A percentile compares a stretch with the other conserved stretches of the same genome.
Conservation (phyloP, 75 land plant species). For the Azolla pinnata region DNA sequence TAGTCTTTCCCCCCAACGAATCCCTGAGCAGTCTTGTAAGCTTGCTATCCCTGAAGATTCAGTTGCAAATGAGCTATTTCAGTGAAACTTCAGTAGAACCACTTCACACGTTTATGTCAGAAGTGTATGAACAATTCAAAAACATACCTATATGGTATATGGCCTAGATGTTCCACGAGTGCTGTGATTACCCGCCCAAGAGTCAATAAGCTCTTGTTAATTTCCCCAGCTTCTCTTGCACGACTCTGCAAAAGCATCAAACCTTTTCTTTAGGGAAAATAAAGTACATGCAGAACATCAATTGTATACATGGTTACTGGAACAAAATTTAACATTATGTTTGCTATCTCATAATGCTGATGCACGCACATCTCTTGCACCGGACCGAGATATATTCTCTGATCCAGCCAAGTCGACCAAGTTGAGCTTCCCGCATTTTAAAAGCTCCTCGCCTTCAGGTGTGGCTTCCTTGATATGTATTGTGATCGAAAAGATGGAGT, state of each 20-base stretch:
- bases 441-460: constrained; percentile 97
- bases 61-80: not conserved
- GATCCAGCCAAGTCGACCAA: constrained; percentile 95
- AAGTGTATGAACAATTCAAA: not conserved
- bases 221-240: constrained; percentile 98
- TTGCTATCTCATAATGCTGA: no score
- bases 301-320: no score
- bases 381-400: constrained; percentile 93
- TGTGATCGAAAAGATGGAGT: constrained; percentile 89
- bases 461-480: constrained; percentile 98
- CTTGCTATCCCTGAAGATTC: constrained; percentile 75
- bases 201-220: constrained; percentile 92
- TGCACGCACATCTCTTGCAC: constrained; percentile 85
- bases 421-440: constrained; percentile 95
- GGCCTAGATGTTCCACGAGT: constrained; percentile 92
- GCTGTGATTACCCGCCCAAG: constrained; percentile 93
- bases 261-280: no score
- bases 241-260: constrained; percentile 72
- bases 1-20: constrained; percentile 90
- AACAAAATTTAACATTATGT: no score
- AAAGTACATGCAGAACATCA: no score
- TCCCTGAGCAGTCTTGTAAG: constrained; percentile 88
- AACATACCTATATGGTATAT: constrained; percentile 84
- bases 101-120: not conserved
- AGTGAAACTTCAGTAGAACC: not conserved